Evolutionary conservation across 805 yeast genomes (phyloP).

Genomic region (Myxozyma sirexii): DNA sequence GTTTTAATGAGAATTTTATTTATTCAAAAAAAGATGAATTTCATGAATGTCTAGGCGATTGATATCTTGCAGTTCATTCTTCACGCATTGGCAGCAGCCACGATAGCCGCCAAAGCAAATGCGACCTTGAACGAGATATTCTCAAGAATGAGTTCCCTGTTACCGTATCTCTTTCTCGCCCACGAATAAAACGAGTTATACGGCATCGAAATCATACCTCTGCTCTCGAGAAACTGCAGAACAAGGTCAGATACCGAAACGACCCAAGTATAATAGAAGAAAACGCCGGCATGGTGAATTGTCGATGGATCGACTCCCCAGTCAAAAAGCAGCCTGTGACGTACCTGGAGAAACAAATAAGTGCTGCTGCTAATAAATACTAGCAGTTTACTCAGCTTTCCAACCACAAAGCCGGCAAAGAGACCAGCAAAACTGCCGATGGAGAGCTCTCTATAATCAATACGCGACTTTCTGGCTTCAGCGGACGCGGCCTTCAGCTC

Average conservation of each 20-base stretch:
- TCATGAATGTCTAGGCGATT: too few relatives aligned
- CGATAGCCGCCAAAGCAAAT: slow-evolving; percentile 53
- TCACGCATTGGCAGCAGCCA: slow-evolving; percentile 54
- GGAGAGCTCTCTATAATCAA: slow-evolving; percentile 58
- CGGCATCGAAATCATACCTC: slow-evolving; percentile 51
- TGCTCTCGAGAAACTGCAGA: slow-evolving; percentile 53
- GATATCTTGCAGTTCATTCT: too few relatives aligned
- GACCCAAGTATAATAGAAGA: background rate
- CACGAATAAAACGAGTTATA: slow-evolving; percentile 40
- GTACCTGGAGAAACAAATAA: slow-evolving; percentile 39
- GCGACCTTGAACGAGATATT: slow-evolving; percentile 60
- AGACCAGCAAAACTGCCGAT: slow-evolving; percentile 61
- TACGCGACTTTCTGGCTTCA: slow-evolving; percentile 8
- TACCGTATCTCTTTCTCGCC: slow-evolving; percentile 46
- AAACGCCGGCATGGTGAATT: slow-evolving; percentile 3
- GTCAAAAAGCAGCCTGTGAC: slow-evolving; percentile 1
- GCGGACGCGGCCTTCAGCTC: background rate
- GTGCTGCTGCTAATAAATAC: slow-evolving; percentile 50
- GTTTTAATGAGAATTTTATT: too few relatives aligned
- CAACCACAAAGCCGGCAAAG: slow-evolving; percentile 55
- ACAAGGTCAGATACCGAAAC: background rate
- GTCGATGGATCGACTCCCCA: background rate
- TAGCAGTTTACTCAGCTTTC: slow-evolving; percentile 57
- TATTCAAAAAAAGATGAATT: too few relatives aligned
- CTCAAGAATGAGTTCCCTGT: slow-evolving; percentile 53